A percentile compares a stretch with the other conserved stretches of the same genome.
Conservation (phyloP, 2,329 filamentous ascomycete species). For the Paramyrothecium roridum region DNA sequence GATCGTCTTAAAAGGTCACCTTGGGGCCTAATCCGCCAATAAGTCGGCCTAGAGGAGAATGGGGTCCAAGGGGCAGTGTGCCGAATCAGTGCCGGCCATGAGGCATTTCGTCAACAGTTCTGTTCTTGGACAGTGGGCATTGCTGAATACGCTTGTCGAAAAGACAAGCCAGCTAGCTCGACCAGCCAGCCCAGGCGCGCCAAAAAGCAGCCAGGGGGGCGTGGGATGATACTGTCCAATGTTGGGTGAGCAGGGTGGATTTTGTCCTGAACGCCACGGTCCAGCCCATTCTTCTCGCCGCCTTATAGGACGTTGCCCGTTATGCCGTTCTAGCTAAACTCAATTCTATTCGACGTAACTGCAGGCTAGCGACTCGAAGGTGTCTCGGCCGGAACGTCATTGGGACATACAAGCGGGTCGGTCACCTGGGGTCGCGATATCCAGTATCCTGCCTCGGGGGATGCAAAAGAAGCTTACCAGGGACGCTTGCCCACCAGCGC, state of each 20-base stretch:
- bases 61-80: not conserved
- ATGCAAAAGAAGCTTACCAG: too few relatives aligned
- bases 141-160: not conserved
- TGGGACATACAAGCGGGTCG: not conserved
- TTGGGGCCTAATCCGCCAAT: not conserved
- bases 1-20: not conserved
- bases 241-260: not conserved
- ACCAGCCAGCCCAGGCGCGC: not conserved
- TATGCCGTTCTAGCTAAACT: not conserved
- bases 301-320: not conserved
- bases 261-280: not conserved
- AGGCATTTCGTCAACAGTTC: conserved; percentile 3
- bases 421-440: not conserved
- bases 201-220: not conserved
- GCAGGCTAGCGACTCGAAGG: not conserved
- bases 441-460: not conserved
- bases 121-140: conserved; percentile 1
- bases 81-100: conserved; percentile 2
- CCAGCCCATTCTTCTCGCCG: not conserved
- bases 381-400: not conserved
- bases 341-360: not conserved
- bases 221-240: not conserved
- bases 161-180: not conserved
- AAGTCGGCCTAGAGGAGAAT: not conserved
- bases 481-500: not conserved